phyloP scores from a whole-genome alignment of 495 filamentous ascomycete species.

The Xylaria grammica region DNA sequence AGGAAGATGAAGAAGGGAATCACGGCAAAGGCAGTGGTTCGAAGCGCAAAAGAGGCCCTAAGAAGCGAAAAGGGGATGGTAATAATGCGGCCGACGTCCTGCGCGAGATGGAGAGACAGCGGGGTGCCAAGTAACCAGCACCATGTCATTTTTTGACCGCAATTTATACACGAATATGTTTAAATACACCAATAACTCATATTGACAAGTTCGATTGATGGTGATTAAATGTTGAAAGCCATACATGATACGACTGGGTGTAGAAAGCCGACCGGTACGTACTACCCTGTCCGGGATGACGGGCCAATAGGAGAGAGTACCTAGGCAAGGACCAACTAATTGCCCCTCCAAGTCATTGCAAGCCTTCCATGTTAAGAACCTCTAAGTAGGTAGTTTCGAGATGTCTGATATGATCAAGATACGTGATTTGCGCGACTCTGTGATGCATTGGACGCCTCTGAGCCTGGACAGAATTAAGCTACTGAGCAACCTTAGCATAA shows the following conservation, averaged over 20 bases:
- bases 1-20: constrained; percentile 58
- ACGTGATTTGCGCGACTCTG: neutral
- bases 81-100: constrained; percentile 83
- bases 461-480: constrained; percentile 5
- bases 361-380: neutral
- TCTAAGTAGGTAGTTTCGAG: neutral
- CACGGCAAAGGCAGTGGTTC: constrained; percentile 51
- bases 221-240: neutral
- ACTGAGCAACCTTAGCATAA: constrained; percentile 9
- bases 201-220: neutral
- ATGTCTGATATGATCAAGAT: constrained; percentile 2
- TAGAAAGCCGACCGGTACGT: too few species aligned
- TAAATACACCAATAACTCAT: neutral
- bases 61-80: constrained; percentile 86
- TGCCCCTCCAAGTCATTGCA: constrained; percentile 9
- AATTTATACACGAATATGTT: neutral
- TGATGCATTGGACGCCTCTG: neutral
- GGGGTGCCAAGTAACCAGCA: constrained; percentile 24
- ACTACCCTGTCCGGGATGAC: neutral
- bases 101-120: constrained; percentile 73
- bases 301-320: constrained; percentile 12
- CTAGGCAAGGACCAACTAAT: constrained; percentile 1
- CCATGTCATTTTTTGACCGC: neutral
- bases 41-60: constrained; percentile 79
- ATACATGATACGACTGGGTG: too few species aligned